Percentiles rank a stretch among this genome's conserved stretches.
phyloP scores from a whole-genome alignment of 202 grass and related monocot genomes.

The Panicum hallii region DNA sequence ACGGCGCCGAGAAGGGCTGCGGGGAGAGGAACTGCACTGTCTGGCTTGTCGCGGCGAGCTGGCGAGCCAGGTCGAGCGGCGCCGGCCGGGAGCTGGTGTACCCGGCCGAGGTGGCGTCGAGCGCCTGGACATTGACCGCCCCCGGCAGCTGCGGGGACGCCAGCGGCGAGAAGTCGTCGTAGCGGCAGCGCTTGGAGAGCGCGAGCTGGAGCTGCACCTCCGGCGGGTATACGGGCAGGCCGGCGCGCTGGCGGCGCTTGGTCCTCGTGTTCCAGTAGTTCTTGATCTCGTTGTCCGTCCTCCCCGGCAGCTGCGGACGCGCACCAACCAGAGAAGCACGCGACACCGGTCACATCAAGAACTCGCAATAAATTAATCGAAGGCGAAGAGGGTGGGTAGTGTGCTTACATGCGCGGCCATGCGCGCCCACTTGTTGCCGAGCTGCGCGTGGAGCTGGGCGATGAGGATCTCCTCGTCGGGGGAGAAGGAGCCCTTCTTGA shows the following conservation, averaged over 20 bases:
- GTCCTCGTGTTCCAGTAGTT: constrained; percentile 94
- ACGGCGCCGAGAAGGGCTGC: constrained; percentile 46
- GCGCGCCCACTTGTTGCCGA: constrained; percentile 88
- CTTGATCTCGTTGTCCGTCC: constrained; percentile 98
- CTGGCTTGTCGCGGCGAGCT: constrained; percentile 39
- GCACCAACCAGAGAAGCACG: not conserved
- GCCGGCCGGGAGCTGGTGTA: constrained; percentile 50
- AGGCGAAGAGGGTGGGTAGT: not conserved
- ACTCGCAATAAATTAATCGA: not conserved
- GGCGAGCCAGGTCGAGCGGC: constrained; percentile 53
- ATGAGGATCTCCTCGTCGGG: constrained; percentile 69
- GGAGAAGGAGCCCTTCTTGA: constrained; percentile 80
- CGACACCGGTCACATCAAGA: not conserved
- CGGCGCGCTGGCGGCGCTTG: constrained; percentile 78
- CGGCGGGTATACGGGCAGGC: constrained; percentile 69
- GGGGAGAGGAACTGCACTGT: constrained; percentile 33
- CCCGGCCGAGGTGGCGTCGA: not conserved
- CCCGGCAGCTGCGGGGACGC: not conserved
- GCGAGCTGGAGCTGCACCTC: constrained; percentile 71
- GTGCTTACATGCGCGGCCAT: constrained; percentile 75
- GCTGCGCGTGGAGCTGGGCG: constrained; percentile 65
- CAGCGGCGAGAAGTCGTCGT: constrained; percentile 23
- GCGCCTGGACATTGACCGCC: not conserved
- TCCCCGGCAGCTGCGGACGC: constrained; percentile 55
- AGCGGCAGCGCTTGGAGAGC: constrained; percentile 55